Conservation (phyloP, 495 filamentous ascomycete genomes). For the Aspergillus egyptiacus region DNA sequence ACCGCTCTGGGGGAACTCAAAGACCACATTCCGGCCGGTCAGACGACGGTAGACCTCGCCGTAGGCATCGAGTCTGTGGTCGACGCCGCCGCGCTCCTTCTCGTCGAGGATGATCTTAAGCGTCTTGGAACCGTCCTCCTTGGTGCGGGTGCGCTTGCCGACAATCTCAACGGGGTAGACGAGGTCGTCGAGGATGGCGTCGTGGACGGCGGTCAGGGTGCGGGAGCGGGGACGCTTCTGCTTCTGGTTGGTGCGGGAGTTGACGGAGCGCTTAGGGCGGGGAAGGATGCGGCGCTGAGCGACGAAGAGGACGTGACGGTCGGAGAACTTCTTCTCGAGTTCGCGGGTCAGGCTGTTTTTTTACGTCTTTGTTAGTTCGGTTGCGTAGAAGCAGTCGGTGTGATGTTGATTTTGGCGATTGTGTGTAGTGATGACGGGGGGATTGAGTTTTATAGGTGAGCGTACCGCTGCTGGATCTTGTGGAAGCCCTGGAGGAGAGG, state of each 20-base stretch:
- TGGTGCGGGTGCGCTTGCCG: slow-evolving; percentile 92
- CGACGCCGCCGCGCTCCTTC: slow-evolving; percentile 98
- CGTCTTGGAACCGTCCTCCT: slow-evolving; percentile 95
- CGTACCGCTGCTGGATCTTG: slow-evolving; percentile 97
- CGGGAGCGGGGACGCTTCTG: slow-evolving; percentile 98
- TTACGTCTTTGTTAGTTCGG: slow-evolving; percentile 12
- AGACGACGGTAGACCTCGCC: slow-evolving; percentile 95
- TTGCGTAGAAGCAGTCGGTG: background rate
- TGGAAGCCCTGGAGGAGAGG: slow-evolving; percentile 93
- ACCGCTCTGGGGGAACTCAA: slow-evolving; percentile 91
- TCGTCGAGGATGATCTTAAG: slow-evolving; percentile 98
- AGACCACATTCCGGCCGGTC: slow-evolving; percentile 87
- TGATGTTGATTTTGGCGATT: background rate
- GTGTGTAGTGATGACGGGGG: background rate
- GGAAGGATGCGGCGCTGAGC: slow-evolving; percentile 98
- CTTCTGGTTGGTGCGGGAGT: slow-evolving; percentile 84
- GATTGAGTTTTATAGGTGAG: slow-evolving; percentile 15
- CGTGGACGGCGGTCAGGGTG: slow-evolving; percentile 96
- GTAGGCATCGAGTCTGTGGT: slow-evolving; percentile 98
- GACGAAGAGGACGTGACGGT: slow-evolving; percentile 98
- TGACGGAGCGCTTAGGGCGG: slow-evolving; percentile 91
- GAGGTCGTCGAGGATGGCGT: slow-evolving; percentile 89
- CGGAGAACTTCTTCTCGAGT: slow-evolving; percentile 99
- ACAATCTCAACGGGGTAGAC: slow-evolving; percentile 99
- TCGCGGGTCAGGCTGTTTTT: slow-evolving; percentile 84